These are phyloP conservation scores for Podila epicladia DNA, from an alignment of 192 early-diverging fungal species.

Conservation along the genomic window DNA sequence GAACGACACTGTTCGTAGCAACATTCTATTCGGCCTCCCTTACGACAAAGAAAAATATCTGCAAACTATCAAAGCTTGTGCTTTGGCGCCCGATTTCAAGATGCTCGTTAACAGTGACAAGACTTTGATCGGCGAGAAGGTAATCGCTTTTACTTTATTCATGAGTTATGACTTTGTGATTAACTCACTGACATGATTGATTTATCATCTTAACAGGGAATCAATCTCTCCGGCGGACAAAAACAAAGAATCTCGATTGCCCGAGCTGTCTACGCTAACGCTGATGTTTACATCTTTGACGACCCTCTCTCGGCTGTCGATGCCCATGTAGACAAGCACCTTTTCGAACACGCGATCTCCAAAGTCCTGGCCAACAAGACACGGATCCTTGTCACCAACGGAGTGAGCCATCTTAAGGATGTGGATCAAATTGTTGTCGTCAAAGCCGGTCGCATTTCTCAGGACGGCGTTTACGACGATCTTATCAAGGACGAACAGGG, in stretches of 20 bases:
- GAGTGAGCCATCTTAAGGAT: constrained; percentile 75
- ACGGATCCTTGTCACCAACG: constrained; percentile 83
- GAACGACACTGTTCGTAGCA: constrained; percentile 91
- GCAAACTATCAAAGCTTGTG: constrained; percentile 79
- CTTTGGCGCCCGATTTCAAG: constrained; percentile 85
- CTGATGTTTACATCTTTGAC: constrained; percentile 68
- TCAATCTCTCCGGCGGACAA: constrained; percentile 93
- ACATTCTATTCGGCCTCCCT: constrained; percentile 88
- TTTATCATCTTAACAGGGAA: constrained; percentile 56
- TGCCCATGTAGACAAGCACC: constrained; percentile 66
- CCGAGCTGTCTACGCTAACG: constrained; percentile 87
- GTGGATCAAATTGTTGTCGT: constrained; percentile 76
- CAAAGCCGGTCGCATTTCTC: constrained; percentile 70
- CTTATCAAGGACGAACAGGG: constrained; percentile 67
- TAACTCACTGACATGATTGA: not conserved
- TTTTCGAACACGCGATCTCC: constrained; percentile 44
- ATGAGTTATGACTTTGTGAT: not conserved
- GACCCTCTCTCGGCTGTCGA: constrained; percentile 71
- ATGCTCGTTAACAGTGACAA: constrained; percentile 88
- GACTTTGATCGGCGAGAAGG: constrained; percentile 90
- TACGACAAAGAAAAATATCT: constrained; percentile 70
- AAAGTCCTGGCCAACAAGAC: constrained; percentile 73
- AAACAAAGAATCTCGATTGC: constrained; percentile 74
- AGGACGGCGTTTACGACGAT: constrained; percentile 69
- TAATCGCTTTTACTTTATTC: not conserved